Percentiles rank a stretch among this genome's conserved stretches.
These are phyloP conservation scores for Backusella luteola DNA, from an alignment of 192 early-diverging fungal species.

Conservation along the genomic window DNA sequence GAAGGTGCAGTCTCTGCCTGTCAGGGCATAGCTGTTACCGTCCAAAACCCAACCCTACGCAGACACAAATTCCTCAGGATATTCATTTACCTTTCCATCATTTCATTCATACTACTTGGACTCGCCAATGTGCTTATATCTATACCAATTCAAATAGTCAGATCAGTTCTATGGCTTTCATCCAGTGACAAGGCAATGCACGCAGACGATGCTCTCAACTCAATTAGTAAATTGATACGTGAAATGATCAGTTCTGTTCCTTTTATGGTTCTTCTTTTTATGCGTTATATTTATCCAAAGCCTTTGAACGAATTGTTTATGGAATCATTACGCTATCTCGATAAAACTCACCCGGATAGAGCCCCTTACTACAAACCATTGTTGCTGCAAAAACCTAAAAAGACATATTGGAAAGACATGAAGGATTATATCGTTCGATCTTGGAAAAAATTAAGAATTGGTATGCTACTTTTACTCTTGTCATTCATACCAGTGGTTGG, in stretches of 20 bases:
- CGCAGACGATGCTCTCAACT: slow-evolving; percentile 3
- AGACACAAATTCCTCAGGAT: slow-evolving; percentile 41
- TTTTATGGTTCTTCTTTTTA: slow-evolving; percentile 49
- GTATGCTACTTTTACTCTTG: slow-evolving; percentile 41
- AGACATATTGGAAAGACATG: slow-evolving; percentile 50
- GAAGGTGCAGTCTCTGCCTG: slow-evolving; percentile 42
- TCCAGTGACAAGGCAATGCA: slow-evolving; percentile 8
- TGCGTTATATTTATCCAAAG: slow-evolving; percentile 58
- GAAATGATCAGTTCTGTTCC: slow-evolving; percentile 34
- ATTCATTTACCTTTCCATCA: slow-evolving; percentile 36
- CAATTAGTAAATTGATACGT: not conserved
- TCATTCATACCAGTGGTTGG: slow-evolving; percentile 56
- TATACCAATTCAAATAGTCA: slow-evolving; percentile 40
- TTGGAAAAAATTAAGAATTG: slow-evolving; percentile 41
- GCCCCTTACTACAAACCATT: slow-evolving; percentile 41
- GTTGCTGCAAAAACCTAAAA: slow-evolving; percentile 28
- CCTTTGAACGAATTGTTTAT: slow-evolving; percentile 60
- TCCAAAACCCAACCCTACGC: slow-evolving; percentile 47
- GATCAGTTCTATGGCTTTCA: slow-evolving; percentile 31
- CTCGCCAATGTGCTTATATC: slow-evolving; percentile 46
- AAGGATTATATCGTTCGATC: slow-evolving; percentile 45
- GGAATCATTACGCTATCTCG: slow-evolving; percentile 45
- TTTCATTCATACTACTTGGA: slow-evolving; percentile 39
- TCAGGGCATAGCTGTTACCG: slow-evolving; percentile 41
- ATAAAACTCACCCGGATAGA: slow-evolving; percentile 27